Conservation (phyloP, 106 monocot genomes). For the Dioscorea dumetorum region DNA sequence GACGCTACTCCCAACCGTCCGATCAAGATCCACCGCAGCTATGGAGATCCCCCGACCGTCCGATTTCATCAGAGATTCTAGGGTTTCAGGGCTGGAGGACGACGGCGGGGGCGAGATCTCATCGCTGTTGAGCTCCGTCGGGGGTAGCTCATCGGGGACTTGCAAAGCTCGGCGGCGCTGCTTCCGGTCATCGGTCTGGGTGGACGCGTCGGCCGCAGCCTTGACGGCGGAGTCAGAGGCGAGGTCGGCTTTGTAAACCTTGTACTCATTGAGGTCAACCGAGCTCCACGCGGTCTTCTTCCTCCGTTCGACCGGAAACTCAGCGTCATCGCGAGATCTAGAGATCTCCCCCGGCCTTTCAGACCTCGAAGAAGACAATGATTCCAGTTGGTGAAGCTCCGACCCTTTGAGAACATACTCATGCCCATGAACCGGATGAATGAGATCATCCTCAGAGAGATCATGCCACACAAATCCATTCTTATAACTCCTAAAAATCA, state of each 20-base stretch:
- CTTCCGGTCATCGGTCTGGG: constrained; percentile 66
- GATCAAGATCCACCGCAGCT: constrained; percentile 21
- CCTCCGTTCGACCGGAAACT: background rate
- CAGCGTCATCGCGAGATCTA: constrained; percentile 6
- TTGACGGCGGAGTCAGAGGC: constrained; percentile 17
- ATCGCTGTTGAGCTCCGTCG: constrained; percentile 42
- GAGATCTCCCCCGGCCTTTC: constrained; percentile 13
- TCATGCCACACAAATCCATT: constrained; percentile 94
- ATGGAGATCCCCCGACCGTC: constrained; percentile 12
- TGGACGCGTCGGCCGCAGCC: constrained; percentile 62
- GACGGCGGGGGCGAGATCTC: constrained; percentile 86
- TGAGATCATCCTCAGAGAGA: constrained; percentile 69
- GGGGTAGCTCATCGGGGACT: background rate
- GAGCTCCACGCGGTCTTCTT: constrained; percentile 36
- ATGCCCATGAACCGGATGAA: constrained; percentile 51
- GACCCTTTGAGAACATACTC: constrained; percentile 93
- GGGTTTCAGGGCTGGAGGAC: constrained; percentile 63
- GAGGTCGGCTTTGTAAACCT: constrained; percentile 58
- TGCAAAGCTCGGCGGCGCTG: constrained; percentile 11
- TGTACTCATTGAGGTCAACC: constrained; percentile 66
- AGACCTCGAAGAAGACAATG: constrained; percentile 29
- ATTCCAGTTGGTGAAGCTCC: constrained; percentile 26
- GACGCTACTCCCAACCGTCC: constrained; percentile 17
- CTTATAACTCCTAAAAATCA: constrained; percentile 57
- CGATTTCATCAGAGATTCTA: constrained; percentile 46